Evolutionary conservation across 345 rosid species (phyloP).

Genomic region (Eucalyptus leucophloia): DNA sequence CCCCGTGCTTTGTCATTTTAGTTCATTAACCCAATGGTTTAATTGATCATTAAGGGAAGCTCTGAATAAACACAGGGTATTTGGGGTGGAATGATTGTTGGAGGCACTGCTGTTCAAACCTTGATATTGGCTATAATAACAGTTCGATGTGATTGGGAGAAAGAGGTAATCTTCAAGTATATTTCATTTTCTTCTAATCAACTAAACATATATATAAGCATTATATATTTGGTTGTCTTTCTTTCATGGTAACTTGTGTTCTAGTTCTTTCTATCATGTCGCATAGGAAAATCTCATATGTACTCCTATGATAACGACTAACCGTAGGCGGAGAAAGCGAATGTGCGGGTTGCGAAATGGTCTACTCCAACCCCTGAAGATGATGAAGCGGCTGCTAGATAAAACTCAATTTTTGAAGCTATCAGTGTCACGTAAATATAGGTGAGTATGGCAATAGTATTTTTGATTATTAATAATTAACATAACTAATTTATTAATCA

Average conservation of each 20-base stretch:
- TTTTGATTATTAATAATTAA: background rate
- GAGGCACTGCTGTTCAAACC: slow-evolving; percentile 28
- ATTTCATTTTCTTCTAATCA: background rate
- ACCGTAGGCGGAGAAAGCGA: background rate
- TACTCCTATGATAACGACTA: background rate
- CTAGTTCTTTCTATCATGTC: background rate
- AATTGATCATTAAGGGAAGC: background rate
- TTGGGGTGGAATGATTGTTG: slow-evolving; percentile 65
- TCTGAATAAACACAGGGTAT: slow-evolving; percentile 28
- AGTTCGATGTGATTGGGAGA: slow-evolving; percentile 11
- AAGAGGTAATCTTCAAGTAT: background rate
- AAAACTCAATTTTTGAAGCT: background rate
- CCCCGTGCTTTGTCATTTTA: background rate
- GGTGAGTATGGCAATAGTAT: background rate
- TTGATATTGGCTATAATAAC: slow-evolving; percentile 35
- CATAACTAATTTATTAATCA: background rate
- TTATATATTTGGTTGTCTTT: background rate
- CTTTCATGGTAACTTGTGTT: background rate
- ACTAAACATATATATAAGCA: background rate
- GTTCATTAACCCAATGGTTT: background rate
- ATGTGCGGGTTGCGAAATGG: background rate
- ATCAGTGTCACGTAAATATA: background rate
- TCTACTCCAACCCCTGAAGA: background rate
- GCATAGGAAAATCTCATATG: background rate
- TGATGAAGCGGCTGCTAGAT: background rate